A percentile compares a stretch with the other conserved stretches of the same genome.
Conservation (phyloP, 2,329 filamentous ascomycete species). For the Alternaria triticina region DNA sequence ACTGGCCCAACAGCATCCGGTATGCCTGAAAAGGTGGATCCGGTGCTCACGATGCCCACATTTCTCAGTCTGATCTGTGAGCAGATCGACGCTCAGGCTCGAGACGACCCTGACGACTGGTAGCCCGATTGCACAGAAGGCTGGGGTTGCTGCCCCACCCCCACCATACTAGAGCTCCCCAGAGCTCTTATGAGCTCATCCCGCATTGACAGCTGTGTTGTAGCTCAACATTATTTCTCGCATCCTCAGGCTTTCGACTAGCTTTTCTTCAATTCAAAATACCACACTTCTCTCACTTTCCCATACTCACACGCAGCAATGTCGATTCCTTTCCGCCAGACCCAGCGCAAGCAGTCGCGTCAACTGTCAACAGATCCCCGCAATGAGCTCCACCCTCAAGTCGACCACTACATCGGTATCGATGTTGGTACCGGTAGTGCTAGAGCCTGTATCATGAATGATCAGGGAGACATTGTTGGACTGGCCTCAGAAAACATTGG, state of each 20-base stretch:
- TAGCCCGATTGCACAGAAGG: slow-evolving; percentile 26
- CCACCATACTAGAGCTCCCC: slow-evolving; percentile 38
- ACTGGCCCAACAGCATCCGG: slow-evolving; percentile 20
- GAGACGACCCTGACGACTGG: slow-evolving; percentile 14
- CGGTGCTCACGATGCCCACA: slow-evolving; percentile 42
- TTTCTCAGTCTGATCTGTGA: slow-evolving; percentile 25
- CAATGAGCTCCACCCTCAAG: slow-evolving; percentile 63
- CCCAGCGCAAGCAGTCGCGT: slow-evolving; percentile 46
- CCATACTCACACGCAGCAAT: slow-evolving; percentile 22
- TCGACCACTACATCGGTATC: slow-evolving; percentile 78
- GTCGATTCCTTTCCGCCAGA: slow-evolving; percentile 38
- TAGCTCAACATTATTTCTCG: slow-evolving; percentile 40
- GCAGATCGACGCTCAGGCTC: slow-evolving; percentile 25
- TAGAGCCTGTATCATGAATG: slow-evolving; percentile 93
- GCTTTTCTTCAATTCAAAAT: neutral
- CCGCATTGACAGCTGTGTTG: slow-evolving; percentile 34
- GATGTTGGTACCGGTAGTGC: slow-evolving; percentile 97
- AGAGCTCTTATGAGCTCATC: slow-evolving; percentile 47
- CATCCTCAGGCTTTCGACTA: slow-evolving; percentile 1
- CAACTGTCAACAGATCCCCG: slow-evolving; percentile 59
- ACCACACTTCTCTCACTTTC: neutral
- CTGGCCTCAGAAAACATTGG: slow-evolving; percentile 61
- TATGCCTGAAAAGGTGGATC: slow-evolving; percentile 39
- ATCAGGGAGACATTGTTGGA: slow-evolving; percentile 81
- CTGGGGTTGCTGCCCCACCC: slow-evolving; percentile 39